These are phyloP conservation scores for Collybia mongolica DNA, from an alignment of 768 basidiomycete genomes.

Conservation along the genomic window DNA sequence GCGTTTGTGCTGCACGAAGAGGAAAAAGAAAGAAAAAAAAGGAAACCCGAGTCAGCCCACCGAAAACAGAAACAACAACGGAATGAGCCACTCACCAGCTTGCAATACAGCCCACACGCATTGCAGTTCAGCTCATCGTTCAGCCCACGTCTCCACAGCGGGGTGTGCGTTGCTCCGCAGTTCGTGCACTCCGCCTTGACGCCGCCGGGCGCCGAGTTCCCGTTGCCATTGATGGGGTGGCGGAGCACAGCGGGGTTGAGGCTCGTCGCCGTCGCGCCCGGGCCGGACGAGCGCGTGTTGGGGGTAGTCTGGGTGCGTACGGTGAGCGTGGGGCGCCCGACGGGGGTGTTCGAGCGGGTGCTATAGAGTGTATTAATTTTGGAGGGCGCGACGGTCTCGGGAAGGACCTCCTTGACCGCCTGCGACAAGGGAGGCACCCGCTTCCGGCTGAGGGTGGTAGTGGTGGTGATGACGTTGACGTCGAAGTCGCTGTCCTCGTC, in stretches of 20 bases:
- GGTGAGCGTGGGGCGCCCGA: conserved; percentile 56
- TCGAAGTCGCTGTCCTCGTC: conserved; percentile 35
- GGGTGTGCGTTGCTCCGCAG: conserved; percentile 87
- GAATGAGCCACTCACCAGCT: conserved; percentile 52
- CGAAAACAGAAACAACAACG: neutral
- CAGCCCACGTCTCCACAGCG: conserved; percentile 81
- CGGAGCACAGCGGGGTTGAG: conserved; percentile 45
- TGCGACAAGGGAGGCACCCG: conserved; percentile 36
- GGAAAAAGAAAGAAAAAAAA: neutral
- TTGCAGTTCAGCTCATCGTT: conserved; percentile 92
- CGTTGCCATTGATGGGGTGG: conserved; percentile 17
- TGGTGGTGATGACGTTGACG: conserved; percentile 16
- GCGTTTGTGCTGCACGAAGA: conserved; percentile 66
- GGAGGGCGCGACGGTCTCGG: conserved; percentile 57
- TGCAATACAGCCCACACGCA: conserved; percentile 86
- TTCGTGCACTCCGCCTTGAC: conserved; percentile 86
- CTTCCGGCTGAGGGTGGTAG: conserved; percentile 11
- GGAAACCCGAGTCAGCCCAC: neutral
- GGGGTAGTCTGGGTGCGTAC: conserved; percentile 52
- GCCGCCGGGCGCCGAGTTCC: conserved; percentile 46
- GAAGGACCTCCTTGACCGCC: conserved; percentile 38
- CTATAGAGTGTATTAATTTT: conserved; percentile 56
- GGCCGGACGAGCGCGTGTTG: conserved; percentile 54
- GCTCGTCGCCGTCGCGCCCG: conserved; percentile 64
- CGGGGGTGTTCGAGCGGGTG: conserved; percentile 44